These are phyloP conservation scores for Juncus inflexus DNA, from an alignment of 176 grass and related monocot genomes.

Conservation along the genomic window DNA sequence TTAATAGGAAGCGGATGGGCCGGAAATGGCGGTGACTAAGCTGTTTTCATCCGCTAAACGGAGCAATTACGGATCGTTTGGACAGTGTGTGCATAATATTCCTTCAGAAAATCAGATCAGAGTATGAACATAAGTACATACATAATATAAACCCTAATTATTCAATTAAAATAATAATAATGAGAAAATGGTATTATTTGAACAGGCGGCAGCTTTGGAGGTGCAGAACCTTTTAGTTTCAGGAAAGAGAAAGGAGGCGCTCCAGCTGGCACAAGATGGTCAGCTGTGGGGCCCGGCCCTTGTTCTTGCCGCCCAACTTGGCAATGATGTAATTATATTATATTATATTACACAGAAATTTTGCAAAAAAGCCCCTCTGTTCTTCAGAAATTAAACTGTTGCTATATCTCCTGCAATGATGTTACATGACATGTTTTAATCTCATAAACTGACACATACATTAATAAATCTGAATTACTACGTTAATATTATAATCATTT, in stretches of 20 bases:
- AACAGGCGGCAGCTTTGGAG: constrained; percentile 76
- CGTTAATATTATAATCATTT: too few relatives aligned
- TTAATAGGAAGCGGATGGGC: constrained; percentile 70
- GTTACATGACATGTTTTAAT: too few relatives aligned
- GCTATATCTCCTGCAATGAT: too few relatives aligned
- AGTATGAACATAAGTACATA: constrained; percentile 42
- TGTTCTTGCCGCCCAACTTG: constrained; percentile 86
- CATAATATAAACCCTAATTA: constrained; percentile 7
- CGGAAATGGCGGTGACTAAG: constrained; percentile 93
- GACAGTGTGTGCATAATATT: constrained; percentile 61
- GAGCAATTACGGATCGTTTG: constrained; percentile 41
- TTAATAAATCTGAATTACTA: too few relatives aligned
- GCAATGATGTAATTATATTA: constrained; percentile 60
- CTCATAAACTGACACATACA: too few relatives aligned
- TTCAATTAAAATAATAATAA: constrained; percentile 25
- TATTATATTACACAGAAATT: background rate
- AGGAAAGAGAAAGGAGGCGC: constrained; percentile 89
- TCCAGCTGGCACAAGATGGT: constrained; percentile 86
- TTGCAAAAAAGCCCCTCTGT: too few relatives aligned
- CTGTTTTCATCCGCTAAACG: constrained; percentile 79
- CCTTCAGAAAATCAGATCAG: constrained; percentile 74
- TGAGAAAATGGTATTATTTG: constrained; percentile 14
- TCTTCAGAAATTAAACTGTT: background rate
- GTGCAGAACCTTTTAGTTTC: constrained; percentile 94
- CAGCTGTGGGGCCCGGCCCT: constrained; percentile 96